Conservation (phyloP, 139 green algal genomes). For the Chlamydomonas incerta region DNA sequence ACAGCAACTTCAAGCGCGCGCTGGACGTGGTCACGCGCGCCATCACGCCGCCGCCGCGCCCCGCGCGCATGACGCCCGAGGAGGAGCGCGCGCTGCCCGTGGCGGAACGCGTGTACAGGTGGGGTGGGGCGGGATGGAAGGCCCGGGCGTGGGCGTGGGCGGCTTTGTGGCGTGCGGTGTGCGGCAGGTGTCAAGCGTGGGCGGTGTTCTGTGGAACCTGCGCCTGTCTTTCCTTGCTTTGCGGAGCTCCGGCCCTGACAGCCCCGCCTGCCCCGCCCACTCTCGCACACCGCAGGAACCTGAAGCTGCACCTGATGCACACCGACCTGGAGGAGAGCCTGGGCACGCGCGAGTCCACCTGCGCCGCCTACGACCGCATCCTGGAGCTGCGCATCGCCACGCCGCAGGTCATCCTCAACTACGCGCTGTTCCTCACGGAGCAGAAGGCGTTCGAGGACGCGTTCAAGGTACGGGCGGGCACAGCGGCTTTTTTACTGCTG, state of each 20-base stretch:
- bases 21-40: slow-evolving; percentile 85
- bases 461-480: slow-evolving; percentile 74
- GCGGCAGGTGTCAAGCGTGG: too few species aligned
- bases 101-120: slow-evolving; percentile 87
- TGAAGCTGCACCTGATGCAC: slow-evolving; percentile 88
- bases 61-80: slow-evolving; percentile 61
- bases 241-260: too few species aligned
- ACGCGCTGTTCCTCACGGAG: slow-evolving; percentile 90
- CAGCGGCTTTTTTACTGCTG: too few species aligned
- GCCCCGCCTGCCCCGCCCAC: background rate
- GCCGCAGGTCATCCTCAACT: slow-evolving; percentile 98
- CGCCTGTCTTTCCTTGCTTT: too few species aligned
- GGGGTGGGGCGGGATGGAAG: background rate
- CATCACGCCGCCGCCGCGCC: slow-evolving; percentile 61
- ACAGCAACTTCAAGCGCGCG: slow-evolving; percentile 90
- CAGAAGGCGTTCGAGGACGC: slow-evolving; percentile 91
- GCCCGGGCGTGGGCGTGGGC: too few species aligned
- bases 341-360: slow-evolving; percentile 85
- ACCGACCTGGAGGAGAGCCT: slow-evolving; percentile 96
- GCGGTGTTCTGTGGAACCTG: too few species aligned
- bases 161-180: too few species aligned
- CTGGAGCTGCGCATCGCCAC: slow-evolving; percentile 95
- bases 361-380: slow-evolving; percentile 89
- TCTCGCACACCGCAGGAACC: slow-evolving; percentile 48
- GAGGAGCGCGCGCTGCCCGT: slow-evolving; percentile 81